Evolutionary conservation across 805 yeast genomes (phyloP).

Genomic region (Kluyveromyces nonfermentans): DNA sequence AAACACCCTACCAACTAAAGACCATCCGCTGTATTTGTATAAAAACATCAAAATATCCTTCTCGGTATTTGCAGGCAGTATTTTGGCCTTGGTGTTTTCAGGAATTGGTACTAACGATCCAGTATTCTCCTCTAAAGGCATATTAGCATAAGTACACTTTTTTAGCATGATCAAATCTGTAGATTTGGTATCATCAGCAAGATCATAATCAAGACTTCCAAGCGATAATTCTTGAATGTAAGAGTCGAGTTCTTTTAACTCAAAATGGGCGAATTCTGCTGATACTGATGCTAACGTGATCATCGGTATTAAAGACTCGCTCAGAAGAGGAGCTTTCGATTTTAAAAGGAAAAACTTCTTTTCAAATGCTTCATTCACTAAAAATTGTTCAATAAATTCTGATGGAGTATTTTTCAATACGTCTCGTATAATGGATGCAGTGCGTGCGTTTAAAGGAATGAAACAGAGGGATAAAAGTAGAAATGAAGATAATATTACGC

Average conservation of each 20-base stretch:
- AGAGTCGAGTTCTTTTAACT: conserved; percentile 48
- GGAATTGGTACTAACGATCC: conserved; percentile 38
- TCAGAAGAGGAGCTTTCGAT: conserved; percentile 63
- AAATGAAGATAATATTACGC: conserved; percentile 35
- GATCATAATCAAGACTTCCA: conserved; percentile 35
- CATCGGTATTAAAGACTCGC: conserved; percentile 45
- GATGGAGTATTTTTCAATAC: conserved; percentile 27
- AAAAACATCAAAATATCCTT: conserved; percentile 50
- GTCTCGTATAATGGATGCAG: conserved; percentile 24
- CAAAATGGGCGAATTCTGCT: conserved; percentile 56
- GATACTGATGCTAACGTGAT: conserved; percentile 53
- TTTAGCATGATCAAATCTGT: conserved; percentile 45
- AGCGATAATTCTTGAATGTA: conserved; percentile 43
- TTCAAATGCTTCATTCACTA: conserved; percentile 28
- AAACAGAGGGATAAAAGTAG: conserved; percentile 33
- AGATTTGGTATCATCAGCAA: conserved; percentile 27
- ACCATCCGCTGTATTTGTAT: conserved; percentile 78
- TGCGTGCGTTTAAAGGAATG: conserved; percentile 35
- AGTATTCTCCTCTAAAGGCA: conserved; percentile 45
- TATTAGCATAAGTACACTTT: conserved; percentile 39
- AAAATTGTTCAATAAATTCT: conserved; percentile 33
- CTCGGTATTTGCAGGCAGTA: conserved; percentile 40
- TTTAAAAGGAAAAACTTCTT: conserved; percentile 37
- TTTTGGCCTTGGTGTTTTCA: conserved; percentile 59
- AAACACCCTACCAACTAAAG: conserved; percentile 66